Percentiles rank a stretch among this genome's conserved stretches.
Evolutionary conservation across 192 early-diverging fungal genomes (phyloP).

Genomic region (Backusella psychrophila): DNA sequence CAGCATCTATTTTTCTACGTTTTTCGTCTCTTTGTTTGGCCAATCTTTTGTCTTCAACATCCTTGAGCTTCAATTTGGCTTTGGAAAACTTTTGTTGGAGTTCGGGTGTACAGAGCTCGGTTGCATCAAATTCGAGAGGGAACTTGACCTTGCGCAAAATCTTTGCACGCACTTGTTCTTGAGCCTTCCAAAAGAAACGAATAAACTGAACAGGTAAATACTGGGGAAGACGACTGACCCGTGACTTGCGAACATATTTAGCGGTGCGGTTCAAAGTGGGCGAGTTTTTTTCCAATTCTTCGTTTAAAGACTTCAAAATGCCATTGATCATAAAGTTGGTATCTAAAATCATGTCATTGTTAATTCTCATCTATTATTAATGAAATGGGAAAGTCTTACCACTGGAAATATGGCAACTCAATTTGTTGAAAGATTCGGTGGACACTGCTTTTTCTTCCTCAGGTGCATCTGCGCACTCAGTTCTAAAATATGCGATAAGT

Average conservation of each 20-base stretch:
- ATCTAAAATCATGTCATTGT: slow-evolving; percentile 29
- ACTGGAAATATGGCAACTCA: slow-evolving; percentile 67
- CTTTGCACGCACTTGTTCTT: slow-evolving; percentile 80
- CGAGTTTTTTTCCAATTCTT: slow-evolving; percentile 90
- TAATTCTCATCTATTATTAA: neutral
- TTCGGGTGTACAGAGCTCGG: slow-evolving; percentile 83
- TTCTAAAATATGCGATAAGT: slow-evolving; percentile 36
- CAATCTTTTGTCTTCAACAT: slow-evolving; percentile 67
- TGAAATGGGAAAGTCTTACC: slow-evolving; percentile 21
- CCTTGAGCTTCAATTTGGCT: slow-evolving; percentile 61
- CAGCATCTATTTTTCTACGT: slow-evolving; percentile 28
- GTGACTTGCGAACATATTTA: slow-evolving; percentile 69
- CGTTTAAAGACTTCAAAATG: slow-evolving; percentile 63
- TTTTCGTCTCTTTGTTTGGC: slow-evolving; percentile 52
- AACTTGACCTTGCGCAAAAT: slow-evolving; percentile 96
- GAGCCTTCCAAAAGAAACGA: slow-evolving; percentile 93
- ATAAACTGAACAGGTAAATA: slow-evolving; percentile 92
- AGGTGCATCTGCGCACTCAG: slow-evolving; percentile 78
- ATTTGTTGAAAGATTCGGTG: slow-evolving; percentile 72
- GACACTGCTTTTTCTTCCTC: slow-evolving; percentile 62
- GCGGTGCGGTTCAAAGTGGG: slow-evolving; percentile 77
- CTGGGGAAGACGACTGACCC: slow-evolving; percentile 80
- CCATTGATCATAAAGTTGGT: slow-evolving; percentile 79
- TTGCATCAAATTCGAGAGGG: slow-evolving; percentile 87
- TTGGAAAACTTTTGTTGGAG: slow-evolving; percentile 73